A percentile compares a stretch with the other conserved stretches of the same genome.
phyloP scores from a whole-genome alignment of 495 filamentous ascomycete species.

The Xylaria flabelliformis region DNA sequence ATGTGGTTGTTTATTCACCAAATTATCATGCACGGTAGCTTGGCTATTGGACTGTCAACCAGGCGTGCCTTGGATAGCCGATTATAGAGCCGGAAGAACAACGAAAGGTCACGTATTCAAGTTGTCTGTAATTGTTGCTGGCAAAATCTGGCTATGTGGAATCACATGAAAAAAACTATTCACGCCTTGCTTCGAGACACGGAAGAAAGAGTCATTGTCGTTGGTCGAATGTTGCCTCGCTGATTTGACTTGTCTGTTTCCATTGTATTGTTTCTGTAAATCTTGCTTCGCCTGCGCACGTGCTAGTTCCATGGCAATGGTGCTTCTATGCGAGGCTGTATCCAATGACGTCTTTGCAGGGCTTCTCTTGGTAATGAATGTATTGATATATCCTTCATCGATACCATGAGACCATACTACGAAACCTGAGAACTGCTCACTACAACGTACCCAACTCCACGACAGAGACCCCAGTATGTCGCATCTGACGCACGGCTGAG shows the following conservation, averaged over 20 bases:
- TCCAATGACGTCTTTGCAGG: not conserved
- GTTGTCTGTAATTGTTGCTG: not conserved
- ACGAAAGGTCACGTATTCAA: not conserved
- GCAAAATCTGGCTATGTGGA: not conserved
- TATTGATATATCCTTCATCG: conserved; percentile 5
- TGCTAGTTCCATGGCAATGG: not conserved
- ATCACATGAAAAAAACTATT: conserved; percentile 18
- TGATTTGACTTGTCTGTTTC: not conserved
- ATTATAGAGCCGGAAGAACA: not conserved
- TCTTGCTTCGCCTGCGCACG: conserved; percentile 6
- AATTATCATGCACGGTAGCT: not conserved
- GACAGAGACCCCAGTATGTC: not conserved
- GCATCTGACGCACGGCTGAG: conserved; percentile 6
- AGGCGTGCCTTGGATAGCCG: conserved; percentile 4
- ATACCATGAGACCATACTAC: conserved; percentile 1
- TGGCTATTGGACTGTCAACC: not conserved
- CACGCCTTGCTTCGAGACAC: conserved; percentile 6
- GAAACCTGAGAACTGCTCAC: not conserved
- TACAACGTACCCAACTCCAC: not conserved
- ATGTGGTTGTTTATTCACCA: conserved; percentile 5
- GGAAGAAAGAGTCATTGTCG: not conserved
- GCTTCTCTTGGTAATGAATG: not conserved
- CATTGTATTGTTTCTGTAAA: not conserved
- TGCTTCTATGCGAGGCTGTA: not conserved
- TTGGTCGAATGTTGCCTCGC: not conserved